Evolutionary conservation across 305 asterid genomes (phyloP).

Genomic region (Stenogyne calaminthoides): DNA sequence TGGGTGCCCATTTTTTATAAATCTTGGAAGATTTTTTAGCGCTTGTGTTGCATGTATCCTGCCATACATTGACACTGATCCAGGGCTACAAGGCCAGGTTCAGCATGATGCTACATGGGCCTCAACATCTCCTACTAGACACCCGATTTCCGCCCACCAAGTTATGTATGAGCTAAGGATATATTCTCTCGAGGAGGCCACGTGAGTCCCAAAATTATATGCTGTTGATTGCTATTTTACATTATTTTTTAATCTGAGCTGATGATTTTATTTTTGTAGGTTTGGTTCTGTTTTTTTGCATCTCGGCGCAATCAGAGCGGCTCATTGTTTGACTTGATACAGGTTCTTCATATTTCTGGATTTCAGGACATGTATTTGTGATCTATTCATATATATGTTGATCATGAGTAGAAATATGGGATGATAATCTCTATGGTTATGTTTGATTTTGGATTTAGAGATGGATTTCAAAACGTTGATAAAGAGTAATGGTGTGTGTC

Average conservation of each 20-base stretch:
- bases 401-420: constrained; percentile 18
- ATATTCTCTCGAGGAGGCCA: constrained; percentile 95
- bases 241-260: constrained; percentile 23
- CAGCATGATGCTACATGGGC: constrained; percentile 71
- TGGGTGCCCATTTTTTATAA: constrained; percentile 98
- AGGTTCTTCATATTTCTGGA: constrained; percentile 54
- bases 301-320: constrained; percentile 96
- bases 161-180: constrained; percentile 90
- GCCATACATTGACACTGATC: constrained; percentile 73
- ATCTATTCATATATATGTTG: constrained; percentile 8
- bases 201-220: constrained; percentile 53
- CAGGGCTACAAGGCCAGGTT: constrained; percentile 65
- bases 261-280: constrained; percentile 45
- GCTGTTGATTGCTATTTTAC: background rate
- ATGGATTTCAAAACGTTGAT: no score
- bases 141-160: constrained; percentile 84
- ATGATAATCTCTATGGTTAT: background rate
- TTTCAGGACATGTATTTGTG: constrained; percentile 9
- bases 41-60: constrained; percentile 95
- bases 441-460: no score
- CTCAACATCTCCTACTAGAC: constrained; percentile 94
- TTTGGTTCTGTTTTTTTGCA: constrained; percentile 81
- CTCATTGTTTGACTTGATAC: constrained; percentile 96
- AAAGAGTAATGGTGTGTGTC: no score
- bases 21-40: constrained; percentile 92